These are phyloP conservation scores for Phoma sp. DNA, from an alignment of 2,329 filamentous ascomycete species.

Conservation along the genomic window DNA sequence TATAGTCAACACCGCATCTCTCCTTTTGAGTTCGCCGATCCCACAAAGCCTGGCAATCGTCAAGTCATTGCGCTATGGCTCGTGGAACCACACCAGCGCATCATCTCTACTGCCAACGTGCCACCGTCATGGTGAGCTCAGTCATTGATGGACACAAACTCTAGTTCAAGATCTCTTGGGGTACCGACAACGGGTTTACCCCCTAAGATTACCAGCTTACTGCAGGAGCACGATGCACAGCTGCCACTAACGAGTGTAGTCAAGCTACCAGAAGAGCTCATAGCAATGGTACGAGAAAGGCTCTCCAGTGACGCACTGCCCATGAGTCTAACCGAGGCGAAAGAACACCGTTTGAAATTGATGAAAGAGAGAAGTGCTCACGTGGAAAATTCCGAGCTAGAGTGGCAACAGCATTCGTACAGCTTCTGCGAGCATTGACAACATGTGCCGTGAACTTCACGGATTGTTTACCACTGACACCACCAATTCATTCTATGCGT, in stretches of 20 bases:
- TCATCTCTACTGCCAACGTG: conserved; percentile 62
- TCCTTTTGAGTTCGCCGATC: conserved; percentile 59
- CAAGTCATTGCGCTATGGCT: conserved; percentile 67
- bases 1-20: conserved; percentile 32
- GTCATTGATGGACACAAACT: conserved; percentile 12
- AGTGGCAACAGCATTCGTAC: not conserved
- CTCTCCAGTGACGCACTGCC: conserved; percentile 15
- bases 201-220: conserved; percentile 21
- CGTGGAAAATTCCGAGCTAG: not conserved
- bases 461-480: too few relatives aligned
- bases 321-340: conserved; percentile 29
- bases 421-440: conserved; percentile 5
- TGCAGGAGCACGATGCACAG: conserved; percentile 15
- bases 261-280: conserved; percentile 25
- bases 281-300: conserved; percentile 20
- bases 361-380: conserved; percentile 19
- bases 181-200: conserved; percentile 21
- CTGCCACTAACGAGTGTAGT: not conserved
- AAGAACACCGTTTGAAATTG: conserved; percentile 18
- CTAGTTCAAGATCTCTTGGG: not conserved
- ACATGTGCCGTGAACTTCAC: too few relatives aligned
- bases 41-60: conserved; percentile 61
- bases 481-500: too few relatives aligned
- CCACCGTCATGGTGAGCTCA: conserved; percentile 58
- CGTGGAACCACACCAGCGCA: conserved; percentile 61